phyloP scores from a whole-genome alignment of 352 stramenopile genomes.

The Globisporangium spiculum region DNA sequence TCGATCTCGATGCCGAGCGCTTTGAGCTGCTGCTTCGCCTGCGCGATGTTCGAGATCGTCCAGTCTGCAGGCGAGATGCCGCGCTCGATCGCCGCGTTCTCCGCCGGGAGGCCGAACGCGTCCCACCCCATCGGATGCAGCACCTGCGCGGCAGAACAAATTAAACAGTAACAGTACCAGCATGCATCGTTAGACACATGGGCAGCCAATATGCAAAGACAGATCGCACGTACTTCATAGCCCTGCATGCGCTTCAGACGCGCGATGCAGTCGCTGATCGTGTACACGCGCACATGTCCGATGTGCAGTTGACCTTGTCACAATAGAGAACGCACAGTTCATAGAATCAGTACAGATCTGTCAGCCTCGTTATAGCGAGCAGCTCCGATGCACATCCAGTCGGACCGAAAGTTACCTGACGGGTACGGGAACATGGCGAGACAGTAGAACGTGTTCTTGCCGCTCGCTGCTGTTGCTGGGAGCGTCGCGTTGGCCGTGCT shows the following conservation, averaged over 20 bases:
- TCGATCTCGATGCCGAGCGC: slow-evolving; percentile 97
- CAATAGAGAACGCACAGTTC: neutral
- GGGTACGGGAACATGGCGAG: slow-evolving; percentile 99
- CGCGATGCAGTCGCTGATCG: slow-evolving; percentile 97
- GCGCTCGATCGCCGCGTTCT: slow-evolving; percentile 99
- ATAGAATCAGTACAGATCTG: neutral
- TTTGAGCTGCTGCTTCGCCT: slow-evolving; percentile 96
- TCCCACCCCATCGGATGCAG: slow-evolving; percentile 99
- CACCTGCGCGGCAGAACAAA: slow-evolving; percentile 44
- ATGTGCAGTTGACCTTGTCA: slow-evolving; percentile 93
- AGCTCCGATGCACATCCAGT: neutral
- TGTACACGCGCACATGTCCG: slow-evolving; percentile 99
- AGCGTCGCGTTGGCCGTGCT: slow-evolving; percentile 7
- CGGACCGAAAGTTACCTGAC: slow-evolving; percentile 58
- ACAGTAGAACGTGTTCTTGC: slow-evolving; percentile 82
- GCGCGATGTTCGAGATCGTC: slow-evolving; percentile 96
- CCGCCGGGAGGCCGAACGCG: slow-evolving; percentile 98
- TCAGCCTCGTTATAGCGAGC: neutral
- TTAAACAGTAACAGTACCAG: neutral
- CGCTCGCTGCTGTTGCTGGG: slow-evolving; percentile 13
- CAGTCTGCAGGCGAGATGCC: slow-evolving; percentile 94
- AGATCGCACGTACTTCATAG: slow-evolving; percentile 68
- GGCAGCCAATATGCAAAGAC: neutral
- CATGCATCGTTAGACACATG: neutral
- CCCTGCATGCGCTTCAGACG: slow-evolving; percentile 97